Evolutionary conservation across 345 rosid genomes (phyloP).

Genomic region (rapeseed (Brassica napus)): DNA sequence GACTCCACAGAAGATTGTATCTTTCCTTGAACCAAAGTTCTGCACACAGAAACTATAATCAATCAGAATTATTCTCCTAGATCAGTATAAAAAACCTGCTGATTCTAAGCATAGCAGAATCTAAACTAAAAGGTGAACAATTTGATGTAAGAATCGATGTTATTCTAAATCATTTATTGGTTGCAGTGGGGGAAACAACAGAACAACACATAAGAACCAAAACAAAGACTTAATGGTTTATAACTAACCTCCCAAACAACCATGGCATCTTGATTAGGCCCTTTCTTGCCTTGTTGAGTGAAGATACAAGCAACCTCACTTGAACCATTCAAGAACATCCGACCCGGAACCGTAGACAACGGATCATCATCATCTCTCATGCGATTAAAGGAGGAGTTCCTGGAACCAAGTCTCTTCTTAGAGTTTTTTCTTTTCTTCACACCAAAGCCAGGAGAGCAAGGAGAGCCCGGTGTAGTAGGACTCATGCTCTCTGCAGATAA

Average conservation of each 20-base stretch:
- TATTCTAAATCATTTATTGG: not conserved
- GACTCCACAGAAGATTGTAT: conserved; percentile 89
- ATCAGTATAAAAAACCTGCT: no score
- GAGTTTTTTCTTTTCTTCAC: conserved; percentile 70
- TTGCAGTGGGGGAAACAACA: not conserved
- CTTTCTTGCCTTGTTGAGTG: conserved; percentile 95
- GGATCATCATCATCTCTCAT: conserved; percentile 56
- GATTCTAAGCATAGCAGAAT: no score
- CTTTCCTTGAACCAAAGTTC: conserved; percentile 85
- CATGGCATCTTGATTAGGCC: conserved; percentile 98
- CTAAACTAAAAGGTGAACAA: no score
- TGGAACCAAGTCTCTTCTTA: conserved; percentile 54
- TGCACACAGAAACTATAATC: conserved; percentile 38
- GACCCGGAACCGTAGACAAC: conserved; percentile 73
- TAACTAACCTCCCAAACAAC: conserved; percentile 94
- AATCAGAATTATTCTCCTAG: no score
- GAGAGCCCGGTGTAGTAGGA: conserved; percentile 84
- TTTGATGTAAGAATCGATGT: no score
- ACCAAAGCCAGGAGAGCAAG: conserved; percentile 63
- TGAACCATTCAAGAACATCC: conserved; percentile 82
- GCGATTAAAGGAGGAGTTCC: conserved; percentile 62
- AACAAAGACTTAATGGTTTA: not conserved
- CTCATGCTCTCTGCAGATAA: conserved; percentile 91
- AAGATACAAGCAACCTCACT: conserved; percentile 77
- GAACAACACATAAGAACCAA: not conserved